phyloP scores from a whole-genome alignment of 768 basidiomycete species.

The Termitomyces sp. region DNA sequence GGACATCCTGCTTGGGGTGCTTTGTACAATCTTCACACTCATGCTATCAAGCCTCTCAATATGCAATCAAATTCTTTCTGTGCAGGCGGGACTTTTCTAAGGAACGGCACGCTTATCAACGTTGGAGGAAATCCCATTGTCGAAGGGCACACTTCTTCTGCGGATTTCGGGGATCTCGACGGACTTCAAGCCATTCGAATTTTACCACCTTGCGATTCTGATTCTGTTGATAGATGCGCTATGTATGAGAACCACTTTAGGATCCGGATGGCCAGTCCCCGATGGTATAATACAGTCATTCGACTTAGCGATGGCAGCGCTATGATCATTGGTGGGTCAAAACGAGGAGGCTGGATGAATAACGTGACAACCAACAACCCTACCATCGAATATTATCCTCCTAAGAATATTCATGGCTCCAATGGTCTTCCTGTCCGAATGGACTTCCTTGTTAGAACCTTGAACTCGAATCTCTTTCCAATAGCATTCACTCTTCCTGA shows the following conservation, averaged over 20 bases:
- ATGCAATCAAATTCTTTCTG: conserved; percentile 84
- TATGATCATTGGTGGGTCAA: conserved; percentile 79
- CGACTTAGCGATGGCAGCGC: conserved; percentile 73
- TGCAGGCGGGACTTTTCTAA: conserved; percentile 72
- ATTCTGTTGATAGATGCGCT: conserved; percentile 42
- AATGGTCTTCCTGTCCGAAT: conserved; percentile 63
- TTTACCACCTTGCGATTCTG: conserved; percentile 58
- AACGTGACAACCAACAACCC: conserved; percentile 78
- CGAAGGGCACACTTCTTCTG: conserved; percentile 51
- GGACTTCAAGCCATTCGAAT: conserved; percentile 72
- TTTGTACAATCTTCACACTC: conserved; percentile 62
- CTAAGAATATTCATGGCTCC: conserved; percentile 63
- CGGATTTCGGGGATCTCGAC: conserved; percentile 71
- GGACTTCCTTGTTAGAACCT: conserved; percentile 60
- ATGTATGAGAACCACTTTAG: conserved; percentile 60
- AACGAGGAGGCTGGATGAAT: conserved; percentile 83
- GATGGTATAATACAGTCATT: conserved; percentile 77
- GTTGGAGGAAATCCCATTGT: conserved; percentile 83
- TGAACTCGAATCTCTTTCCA: conserved; percentile 81
- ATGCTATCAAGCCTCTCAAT: conserved; percentile 52
- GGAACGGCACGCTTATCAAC: conserved; percentile 73
- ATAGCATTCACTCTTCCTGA: conserved; percentile 70
- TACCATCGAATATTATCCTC: conserved; percentile 77
- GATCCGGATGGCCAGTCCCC: conserved; percentile 68
- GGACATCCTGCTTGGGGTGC: conserved; percentile 82